Base-by-base conservation (phyloP, 2,329 filamentous ascomycete species). In the Cladosporium sp. region DNA sequence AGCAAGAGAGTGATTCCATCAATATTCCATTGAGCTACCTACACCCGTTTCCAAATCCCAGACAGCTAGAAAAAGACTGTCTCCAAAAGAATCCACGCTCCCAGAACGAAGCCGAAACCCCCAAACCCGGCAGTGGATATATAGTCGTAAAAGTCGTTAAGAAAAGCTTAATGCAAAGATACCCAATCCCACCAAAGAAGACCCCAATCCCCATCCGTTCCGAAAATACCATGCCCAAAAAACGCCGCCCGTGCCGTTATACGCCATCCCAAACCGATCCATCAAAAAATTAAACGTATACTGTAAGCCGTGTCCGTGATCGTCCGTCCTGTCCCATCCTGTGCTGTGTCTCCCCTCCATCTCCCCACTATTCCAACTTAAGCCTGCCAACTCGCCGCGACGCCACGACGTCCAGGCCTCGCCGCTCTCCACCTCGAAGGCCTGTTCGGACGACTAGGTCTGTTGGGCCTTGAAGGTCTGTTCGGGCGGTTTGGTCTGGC, bases 221-320 rank as follows among this genome's bases (percentile, higher is more conserved):
- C 22, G 9, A 27, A 27, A 22, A 38, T 45, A 19, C 19, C 22
- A 42, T 29, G 13, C 43, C 43, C 17, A 47, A 38, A 34, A 27
- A 27, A 27, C 22, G 22, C 22, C 22, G 5, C 22, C 43, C 34
- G 9, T 20, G 4, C 43, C 43, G n/a, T n/a, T 27, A 9, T 27
- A 27, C 22, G 22, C 22, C 22, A 13, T 5, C 11, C 22, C 32
- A 20, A 18, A 12, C 15, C 18, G 30, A 22, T 29, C 32, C 30
- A 22, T 34, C 36, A 24, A n/a, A n/a, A n/a, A n/a, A 30, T 27
- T 47, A 13, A 45, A 47, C 43, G 43, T 47, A 47, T 47, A 47
- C 43, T 47, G 43, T 47, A 18, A 47, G 43, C 43, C 43, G 43
- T 45, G 24, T 24, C 24, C 4, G 15, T 43, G 15, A n/a, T 27